Base-by-base conservation (phyloP, 805 yeast genomes). In the Pichia cabralensis region DNA sequence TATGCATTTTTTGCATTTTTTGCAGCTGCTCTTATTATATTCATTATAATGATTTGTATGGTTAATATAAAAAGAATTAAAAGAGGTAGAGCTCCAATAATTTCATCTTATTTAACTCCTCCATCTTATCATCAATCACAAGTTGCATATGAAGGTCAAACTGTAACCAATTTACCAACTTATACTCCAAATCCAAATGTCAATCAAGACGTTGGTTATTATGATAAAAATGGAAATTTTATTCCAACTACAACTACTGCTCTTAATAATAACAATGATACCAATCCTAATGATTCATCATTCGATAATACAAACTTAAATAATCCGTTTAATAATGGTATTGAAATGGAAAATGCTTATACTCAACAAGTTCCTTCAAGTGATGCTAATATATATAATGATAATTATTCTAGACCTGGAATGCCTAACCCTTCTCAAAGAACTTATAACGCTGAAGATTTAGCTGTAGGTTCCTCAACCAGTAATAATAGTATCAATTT, bases 71-170 rank as follows among this genome's bases (percentile, higher is more conserved):
- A 63, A 36, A 64, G 94, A 53, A 43, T 60, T 8, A 55, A 49
- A 28, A 48, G 50, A 17, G 79, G 79, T 71, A 73, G 28, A 58
- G 62, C 41, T 19, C 94, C 95, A 0, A 62, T 83, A 2, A 73
- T 85, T 62, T 80, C 92, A 0, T 43, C 41, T 2, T 55, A 52
- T 30, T 39, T 55, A 28, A 48, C 60, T 3, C 95, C 95, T 6
- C 94, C 94, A 1, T 65, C 77, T 9, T 83, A 83, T 49, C 52
- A 64, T 30, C 84, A 76, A 44, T 71, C 85, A 1, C 81, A 80
- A 47, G 62, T 60, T 33, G 45, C 44, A 5, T 33, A 42, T 11
- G 76, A 72, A 38, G 69, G 73, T 43, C 31, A 37, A 14, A 16
- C 32, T 5, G 33, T 22, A 9, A 38, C 45, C 2, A 32, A 28